A percentile compares a stretch with the other conserved stretches of the same genome.
Conservation (phyloP, 2,329 filamentous ascomycete species). For the Xylaria polymorpha region DNA sequence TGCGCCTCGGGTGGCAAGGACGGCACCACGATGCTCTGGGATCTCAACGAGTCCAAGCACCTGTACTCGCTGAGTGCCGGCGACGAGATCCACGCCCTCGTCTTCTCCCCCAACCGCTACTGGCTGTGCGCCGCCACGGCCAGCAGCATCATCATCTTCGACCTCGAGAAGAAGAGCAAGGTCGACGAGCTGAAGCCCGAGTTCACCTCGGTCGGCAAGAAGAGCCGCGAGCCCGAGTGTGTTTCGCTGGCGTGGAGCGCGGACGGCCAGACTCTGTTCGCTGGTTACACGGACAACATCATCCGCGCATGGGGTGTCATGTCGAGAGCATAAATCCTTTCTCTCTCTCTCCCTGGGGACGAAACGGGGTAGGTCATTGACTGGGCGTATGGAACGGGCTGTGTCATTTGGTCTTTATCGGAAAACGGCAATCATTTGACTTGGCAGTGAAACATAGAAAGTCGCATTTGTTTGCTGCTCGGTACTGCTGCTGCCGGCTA, state of each 20-base stretch:
- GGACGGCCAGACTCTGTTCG: conserved; percentile 98
- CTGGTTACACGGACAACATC: conserved; percentile 99
- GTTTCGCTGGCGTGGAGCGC: conserved; percentile 97
- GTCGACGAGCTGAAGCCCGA: conserved; percentile 99
- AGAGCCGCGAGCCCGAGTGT: conserved; percentile 98
- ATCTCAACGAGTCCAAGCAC: conserved; percentile 99
- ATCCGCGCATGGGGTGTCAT: conserved; percentile 98
- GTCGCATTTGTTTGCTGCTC: conserved; percentile 41
- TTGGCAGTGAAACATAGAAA: conserved; percentile 45
- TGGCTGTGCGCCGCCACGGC: conserved; percentile 99
- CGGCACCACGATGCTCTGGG: conserved; percentile 99
- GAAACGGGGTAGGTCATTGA: conserved; percentile 49
- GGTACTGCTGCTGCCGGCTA: conserved; percentile 16
- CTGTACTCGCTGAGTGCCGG: conserved; percentile 99
- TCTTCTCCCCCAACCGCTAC: conserved; percentile 99
- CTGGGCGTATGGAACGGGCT: conserved; percentile 51
- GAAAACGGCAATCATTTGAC: conserved; percentile 49
- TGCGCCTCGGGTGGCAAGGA: conserved; percentile 99
- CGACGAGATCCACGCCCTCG: conserved; percentile 99
- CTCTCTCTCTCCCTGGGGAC: conserved; percentile 14
- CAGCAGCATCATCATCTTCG: conserved; percentile 99
- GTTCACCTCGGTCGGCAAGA: conserved; percentile 95
- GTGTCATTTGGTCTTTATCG: conserved; percentile 51
- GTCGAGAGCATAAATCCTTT: conserved; percentile 78
- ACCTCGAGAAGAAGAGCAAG: conserved; percentile 99